phyloP scores from a whole-genome alignment of 768 basidiomycete species.

The Piloderma croceum region DNA sequence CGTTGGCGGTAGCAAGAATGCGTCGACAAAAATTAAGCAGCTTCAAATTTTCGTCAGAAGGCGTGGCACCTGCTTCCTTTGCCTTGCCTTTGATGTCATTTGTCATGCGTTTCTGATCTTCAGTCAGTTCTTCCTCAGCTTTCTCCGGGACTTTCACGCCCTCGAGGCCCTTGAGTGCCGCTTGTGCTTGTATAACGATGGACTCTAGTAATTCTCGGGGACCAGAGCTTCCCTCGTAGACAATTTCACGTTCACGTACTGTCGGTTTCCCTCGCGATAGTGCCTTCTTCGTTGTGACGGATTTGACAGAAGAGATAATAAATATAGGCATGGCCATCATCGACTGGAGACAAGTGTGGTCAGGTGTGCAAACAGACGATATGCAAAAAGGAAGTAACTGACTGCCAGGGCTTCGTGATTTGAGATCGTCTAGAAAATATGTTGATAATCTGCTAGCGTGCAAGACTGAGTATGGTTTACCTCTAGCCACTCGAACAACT shows the following conservation, averaged over 20 bases:
- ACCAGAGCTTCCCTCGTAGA: conserved; percentile 87
- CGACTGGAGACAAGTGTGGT: too few relatives aligned
- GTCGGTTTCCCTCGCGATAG: conserved; percentile 38
- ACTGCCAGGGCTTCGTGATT: conserved; percentile 89
- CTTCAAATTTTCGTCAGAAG: conserved; percentile 72
- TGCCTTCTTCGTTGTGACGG: conserved; percentile 51
- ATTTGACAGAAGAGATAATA: conserved; percentile 68
- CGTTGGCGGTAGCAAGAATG: conserved; percentile 74
- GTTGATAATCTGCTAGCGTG: neutral
- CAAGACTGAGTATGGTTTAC: conserved; percentile 34
- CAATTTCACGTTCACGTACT: conserved; percentile 73
- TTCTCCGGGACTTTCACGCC: conserved; percentile 48
- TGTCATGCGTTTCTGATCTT: conserved; percentile 87
- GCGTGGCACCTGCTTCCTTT: conserved; percentile 42
- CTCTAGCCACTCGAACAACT: conserved; percentile 89
- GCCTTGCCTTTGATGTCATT: conserved; percentile 59
- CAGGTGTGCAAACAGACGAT: too few relatives aligned
- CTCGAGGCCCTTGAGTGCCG: conserved; percentile 84
- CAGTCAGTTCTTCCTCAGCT: conserved; percentile 64
- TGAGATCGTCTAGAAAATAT: conserved; percentile 67
- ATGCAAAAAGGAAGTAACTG: too few relatives aligned
- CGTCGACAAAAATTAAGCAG: conserved; percentile 79
- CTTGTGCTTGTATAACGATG: conserved; percentile 88
- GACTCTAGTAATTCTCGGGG: conserved; percentile 90
- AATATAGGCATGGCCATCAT: conserved; percentile 98